A percentile compares a stretch with the other conserved stretches of the same genome.
Conservation (phyloP, 164 flowering plant genomes). For the Umbellularia californica region DNA sequence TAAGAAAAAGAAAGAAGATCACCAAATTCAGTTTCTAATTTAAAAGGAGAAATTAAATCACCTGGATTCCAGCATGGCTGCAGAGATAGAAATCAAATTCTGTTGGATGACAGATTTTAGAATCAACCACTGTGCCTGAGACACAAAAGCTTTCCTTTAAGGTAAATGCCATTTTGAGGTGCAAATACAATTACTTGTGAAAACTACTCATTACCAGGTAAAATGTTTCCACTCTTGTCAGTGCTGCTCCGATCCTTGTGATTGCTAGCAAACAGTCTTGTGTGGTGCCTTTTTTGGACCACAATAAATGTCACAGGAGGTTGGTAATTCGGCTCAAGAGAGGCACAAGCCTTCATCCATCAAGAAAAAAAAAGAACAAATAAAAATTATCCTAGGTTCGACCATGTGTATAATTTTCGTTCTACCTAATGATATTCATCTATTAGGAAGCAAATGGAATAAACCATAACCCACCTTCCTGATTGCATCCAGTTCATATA, state of each 20-base stretch:
- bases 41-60: constrained; percentile 8
- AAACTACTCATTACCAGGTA: constrained; percentile 15
- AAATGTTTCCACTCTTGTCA: constrained; percentile 20
- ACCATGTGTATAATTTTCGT: not conserved
- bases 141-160: not conserved
- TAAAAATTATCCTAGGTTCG: not conserved
- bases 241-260: constrained; percentile 13
- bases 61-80: constrained; percentile 71
- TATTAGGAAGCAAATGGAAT: not conserved
- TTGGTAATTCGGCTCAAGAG: constrained; percentile 18
- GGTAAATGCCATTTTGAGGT: not conserved
- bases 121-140: constrained; percentile 67
- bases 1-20: not conserved
- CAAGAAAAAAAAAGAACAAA: not conserved
- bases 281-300: constrained; percentile 21
- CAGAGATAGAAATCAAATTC: constrained; percentile 63
- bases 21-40: not conserved
- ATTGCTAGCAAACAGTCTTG: constrained; percentile 15
- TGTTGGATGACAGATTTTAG: constrained; percentile 61
- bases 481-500: constrained; percentile 38
- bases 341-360: constrained; percentile 23
- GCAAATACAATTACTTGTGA: not conserved
- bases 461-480: constrained; percentile 25
- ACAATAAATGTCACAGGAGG: constrained; percentile 22
- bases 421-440: not conserved